Conservation (phyloP, 129 eudicot species). For the Pseudognaphalium luteoalbum region DNA sequence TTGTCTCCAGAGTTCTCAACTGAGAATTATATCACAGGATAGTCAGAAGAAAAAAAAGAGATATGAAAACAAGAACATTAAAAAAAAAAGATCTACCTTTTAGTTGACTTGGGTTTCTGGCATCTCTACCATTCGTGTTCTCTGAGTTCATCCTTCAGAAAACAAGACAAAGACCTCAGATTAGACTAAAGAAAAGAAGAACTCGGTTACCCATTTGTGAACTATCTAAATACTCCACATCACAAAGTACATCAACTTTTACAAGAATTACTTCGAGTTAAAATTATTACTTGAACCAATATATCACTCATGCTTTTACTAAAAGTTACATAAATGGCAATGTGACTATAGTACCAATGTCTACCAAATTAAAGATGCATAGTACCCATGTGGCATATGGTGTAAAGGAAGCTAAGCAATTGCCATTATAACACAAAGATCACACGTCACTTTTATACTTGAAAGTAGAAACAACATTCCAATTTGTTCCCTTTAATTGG, state of each 20-base stretch:
- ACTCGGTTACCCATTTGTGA: background rate
- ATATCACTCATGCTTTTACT: background rate
- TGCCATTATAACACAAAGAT: background rate
- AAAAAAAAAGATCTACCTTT: slow-evolving; percentile 47
- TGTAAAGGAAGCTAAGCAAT: no score
- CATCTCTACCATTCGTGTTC: slow-evolving; percentile 43
- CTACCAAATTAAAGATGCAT: background rate
- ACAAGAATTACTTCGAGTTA: background rate
- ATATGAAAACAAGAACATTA: slow-evolving; percentile 17
- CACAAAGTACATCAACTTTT: background rate
- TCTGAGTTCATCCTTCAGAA: slow-evolving; percentile 49
- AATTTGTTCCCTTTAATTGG: background rate
- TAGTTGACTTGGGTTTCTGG: slow-evolving; percentile 40
- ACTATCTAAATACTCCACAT: background rate
- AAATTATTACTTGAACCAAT: background rate
- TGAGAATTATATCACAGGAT: slow-evolving; percentile 17
- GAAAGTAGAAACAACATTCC: background rate
- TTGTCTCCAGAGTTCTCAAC: slow-evolving; percentile 44
- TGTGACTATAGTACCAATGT: background rate
- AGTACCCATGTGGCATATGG: no score
- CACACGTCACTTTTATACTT: background rate
- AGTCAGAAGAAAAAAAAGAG: slow-evolving; percentile 20
- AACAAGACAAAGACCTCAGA: slow-evolving; percentile 14
- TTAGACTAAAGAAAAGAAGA: background rate
- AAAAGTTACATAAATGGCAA: background rate